Conservation (phyloP, 306 rosid genomes). For the Quercus rubra region DNA sequence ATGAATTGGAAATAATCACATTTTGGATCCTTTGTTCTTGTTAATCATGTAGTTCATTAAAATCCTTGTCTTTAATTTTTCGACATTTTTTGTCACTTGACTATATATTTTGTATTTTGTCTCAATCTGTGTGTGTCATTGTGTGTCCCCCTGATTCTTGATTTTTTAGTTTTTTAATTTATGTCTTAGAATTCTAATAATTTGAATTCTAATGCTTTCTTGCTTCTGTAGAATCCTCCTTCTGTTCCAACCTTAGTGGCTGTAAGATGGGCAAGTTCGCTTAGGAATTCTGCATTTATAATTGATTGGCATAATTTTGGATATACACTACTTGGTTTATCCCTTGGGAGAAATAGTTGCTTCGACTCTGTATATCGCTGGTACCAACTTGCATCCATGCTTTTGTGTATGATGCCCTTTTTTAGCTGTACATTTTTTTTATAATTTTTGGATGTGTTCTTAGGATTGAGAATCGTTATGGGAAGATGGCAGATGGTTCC, state of each 20-base stretch:
- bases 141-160: background rate
- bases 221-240: conserved; percentile 85
- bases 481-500: conserved; percentile 91
- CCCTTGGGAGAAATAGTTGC: conserved; percentile 83
- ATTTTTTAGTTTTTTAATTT: background rate
- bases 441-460: conserved; percentile 25
- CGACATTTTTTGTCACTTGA: background rate
- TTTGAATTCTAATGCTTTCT: conserved; percentile 6
- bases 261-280: conserved; percentile 90
- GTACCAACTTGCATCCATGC: conserved; percentile 40
- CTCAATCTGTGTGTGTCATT: background rate
- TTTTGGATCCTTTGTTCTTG: background rate
- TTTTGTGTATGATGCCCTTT: conserved; percentile 16
- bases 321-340: conserved; percentile 75
- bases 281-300: conserved; percentile 70
- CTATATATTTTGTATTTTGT: background rate
- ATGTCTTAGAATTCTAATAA: background rate
- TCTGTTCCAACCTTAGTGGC: conserved; percentile 91
- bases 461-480: conserved; percentile 86
- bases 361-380: conserved; percentile 78
- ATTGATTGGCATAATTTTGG: conserved; percentile 99
- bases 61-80: background rate
- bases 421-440: background rate
- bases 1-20: background rate
- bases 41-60: background rate